phyloP scores from a whole-genome alignment of 768 basidiomycete genomes.

The Calocybe indica region DNA sequence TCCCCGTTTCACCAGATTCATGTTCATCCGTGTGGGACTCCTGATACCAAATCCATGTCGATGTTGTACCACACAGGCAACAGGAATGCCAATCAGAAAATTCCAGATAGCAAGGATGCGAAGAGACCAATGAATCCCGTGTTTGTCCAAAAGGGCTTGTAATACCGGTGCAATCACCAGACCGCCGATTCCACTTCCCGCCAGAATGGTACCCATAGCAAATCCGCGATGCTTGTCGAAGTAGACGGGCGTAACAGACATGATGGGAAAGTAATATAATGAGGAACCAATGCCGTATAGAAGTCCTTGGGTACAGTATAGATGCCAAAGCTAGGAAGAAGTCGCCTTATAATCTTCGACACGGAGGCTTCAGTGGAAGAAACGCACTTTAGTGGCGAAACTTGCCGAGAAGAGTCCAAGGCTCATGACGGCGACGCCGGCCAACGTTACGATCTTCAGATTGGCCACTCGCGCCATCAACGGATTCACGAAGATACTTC shows the following conservation, averaged over 20 bases:
- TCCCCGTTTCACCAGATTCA: slow-evolving; percentile 30
- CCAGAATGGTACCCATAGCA: slow-evolving; percentile 36
- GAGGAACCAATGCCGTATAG: slow-evolving; percentile 38
- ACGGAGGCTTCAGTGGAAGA: background rate
- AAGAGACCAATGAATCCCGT: slow-evolving; percentile 28
- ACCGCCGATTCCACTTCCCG: slow-evolving; percentile 37
- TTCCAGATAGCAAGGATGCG: slow-evolving; percentile 37
- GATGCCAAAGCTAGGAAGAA: slow-evolving; percentile 31
- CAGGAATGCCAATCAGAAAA: slow-evolving; percentile 27
- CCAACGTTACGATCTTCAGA: slow-evolving; percentile 26
- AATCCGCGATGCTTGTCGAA: slow-evolving; percentile 40
- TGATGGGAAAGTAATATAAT: slow-evolving; percentile 38
- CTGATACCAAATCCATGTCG: slow-evolving; percentile 15
- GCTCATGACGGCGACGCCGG: slow-evolving; percentile 34
- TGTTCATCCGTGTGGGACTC: slow-evolving; percentile 23
- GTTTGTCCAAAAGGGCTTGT: slow-evolving; percentile 25
- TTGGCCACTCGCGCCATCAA: slow-evolving; percentile 27
- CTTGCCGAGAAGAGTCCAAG: slow-evolving; percentile 34
- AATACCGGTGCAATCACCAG: slow-evolving; percentile 35
- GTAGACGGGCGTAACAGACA: slow-evolving; percentile 33
- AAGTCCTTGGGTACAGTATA: slow-evolving; percentile 35
- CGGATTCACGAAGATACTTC: slow-evolving; percentile 36
- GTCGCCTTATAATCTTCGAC: too few relatives aligned
- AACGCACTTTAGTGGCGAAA: slow-evolving; percentile 25
- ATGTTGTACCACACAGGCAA: slow-evolving; percentile 27